Evolutionary conservation across 2,329 filamentous ascomycete species (phyloP).

Genomic region (Fusarium torreyae): DNA sequence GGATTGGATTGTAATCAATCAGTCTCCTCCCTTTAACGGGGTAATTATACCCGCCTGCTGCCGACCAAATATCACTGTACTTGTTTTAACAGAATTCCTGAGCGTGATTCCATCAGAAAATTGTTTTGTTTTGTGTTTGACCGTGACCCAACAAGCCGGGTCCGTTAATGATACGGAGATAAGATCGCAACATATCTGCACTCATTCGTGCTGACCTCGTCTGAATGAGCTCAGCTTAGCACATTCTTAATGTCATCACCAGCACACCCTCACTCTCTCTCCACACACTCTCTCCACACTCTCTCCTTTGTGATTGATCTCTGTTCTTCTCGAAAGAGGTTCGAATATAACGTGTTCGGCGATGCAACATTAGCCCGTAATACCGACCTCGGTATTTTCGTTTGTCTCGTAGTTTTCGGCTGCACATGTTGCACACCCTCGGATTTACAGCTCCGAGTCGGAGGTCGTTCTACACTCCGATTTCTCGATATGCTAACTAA

Average conservation of each 20-base stretch:
- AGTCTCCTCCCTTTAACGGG: constrained; percentile 2
- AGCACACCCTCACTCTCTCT: constrained; percentile 5
- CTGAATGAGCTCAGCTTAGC: constrained; percentile 1
- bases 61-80: neutral
- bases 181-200: neutral
- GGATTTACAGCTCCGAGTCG: constrained; percentile 24
- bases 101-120: neutral
- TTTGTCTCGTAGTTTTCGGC: neutral
- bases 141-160: too few relatives aligned
- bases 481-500: neutral
- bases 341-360: neutral
- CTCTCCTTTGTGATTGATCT: neutral
- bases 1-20: constrained; percentile 36
- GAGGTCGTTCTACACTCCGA: neutral
- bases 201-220: neutral
- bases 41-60: neutral
- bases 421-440: constrained; percentile 9
- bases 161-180: neutral
- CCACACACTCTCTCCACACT: neutral
- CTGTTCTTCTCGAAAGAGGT: neutral
- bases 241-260: neutral
- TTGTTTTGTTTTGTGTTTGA: neutral
- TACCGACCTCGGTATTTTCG: neutral
- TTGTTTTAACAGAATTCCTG: neutral
- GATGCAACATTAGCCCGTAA: neutral